These are phyloP conservation scores for Exophiala spinifera DNA, from an alignment of 2,329 filamentous ascomycete genomes.

Conservation along the genomic window DNA sequence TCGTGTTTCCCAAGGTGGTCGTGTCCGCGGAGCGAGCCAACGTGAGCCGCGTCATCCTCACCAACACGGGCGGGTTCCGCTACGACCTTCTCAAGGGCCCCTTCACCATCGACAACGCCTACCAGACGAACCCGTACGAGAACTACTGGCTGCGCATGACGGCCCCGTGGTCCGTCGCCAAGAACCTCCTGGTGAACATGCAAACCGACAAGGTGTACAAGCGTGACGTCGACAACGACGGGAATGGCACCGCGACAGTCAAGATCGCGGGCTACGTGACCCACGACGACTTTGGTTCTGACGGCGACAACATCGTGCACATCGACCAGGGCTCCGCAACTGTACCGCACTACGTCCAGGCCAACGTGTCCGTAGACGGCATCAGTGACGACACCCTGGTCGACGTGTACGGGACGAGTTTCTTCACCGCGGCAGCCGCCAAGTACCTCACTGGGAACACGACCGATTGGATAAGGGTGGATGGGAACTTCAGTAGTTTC, in stretches of 20 bases:
- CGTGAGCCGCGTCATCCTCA: constrained; percentile 55
- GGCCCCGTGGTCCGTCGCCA: constrained; percentile 34
- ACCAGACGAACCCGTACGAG: constrained; percentile 31
- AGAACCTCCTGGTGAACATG: constrained; percentile 31
- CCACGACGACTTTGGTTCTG: constrained; percentile 35
- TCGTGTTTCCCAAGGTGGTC: constrained; percentile 51
- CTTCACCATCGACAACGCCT: constrained; percentile 50
- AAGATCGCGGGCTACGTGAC: constrained; percentile 33
- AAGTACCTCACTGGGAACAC: constrained; percentile 25
- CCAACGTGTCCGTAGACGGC: constrained; percentile 29
- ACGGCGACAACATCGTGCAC: constrained; percentile 37
- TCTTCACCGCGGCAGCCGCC: constrained; percentile 22
- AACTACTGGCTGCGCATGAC: constrained; percentile 34
- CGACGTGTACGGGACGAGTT: constrained; percentile 26
- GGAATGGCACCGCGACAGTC: constrained; percentile 25
- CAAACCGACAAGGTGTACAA: constrained; percentile 32
- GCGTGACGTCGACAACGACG: constrained; percentile 4
- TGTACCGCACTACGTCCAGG: constrained; percentile 34
- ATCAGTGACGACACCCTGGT: constrained; percentile 20
- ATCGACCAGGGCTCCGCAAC: constrained; percentile 29
- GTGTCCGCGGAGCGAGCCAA: constrained; percentile 52
- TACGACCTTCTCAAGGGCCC: constrained; percentile 63
- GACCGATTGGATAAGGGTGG: constrained; percentile 21
- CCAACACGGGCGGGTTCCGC: constrained; percentile 60
- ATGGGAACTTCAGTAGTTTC: constrained; percentile 25